These are phyloP conservation scores for Volvox carteri DNA, from an alignment of 163 green algal genomes.

Conservation along the genomic window DNA sequence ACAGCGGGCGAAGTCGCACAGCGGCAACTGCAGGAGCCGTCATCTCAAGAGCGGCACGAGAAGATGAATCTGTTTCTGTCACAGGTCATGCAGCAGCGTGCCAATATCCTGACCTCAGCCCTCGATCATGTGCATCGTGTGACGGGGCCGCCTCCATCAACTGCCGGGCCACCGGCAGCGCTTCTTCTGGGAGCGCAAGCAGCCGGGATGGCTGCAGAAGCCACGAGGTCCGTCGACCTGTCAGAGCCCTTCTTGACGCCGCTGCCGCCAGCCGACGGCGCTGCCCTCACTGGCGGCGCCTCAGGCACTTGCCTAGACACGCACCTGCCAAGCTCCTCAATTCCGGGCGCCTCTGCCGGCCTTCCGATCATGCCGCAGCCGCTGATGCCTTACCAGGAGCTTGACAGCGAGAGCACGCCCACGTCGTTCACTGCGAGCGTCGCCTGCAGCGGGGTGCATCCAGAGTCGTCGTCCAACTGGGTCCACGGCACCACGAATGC, in stretches of 20 bases:
- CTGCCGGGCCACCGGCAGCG: background rate
- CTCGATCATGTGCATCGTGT: slow-evolving; percentile 26
- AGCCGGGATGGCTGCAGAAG: background rate
- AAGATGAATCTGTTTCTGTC: background rate
- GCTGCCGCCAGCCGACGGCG: background rate
- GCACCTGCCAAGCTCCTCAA: background rate
- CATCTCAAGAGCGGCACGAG: background rate
- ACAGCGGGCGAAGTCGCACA: background rate
- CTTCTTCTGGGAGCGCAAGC: background rate
- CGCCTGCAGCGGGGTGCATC: background rate
- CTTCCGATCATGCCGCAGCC: slow-evolving; percentile 35
- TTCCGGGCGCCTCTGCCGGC: background rate
- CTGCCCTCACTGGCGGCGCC: background rate
- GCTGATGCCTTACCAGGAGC: slow-evolving; percentile 51
- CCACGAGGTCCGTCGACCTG: background rate
- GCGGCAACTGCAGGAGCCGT: background rate
- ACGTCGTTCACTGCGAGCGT: slow-evolving; percentile 38
- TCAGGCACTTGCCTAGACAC: background rate
- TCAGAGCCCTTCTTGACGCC: slow-evolving; percentile 1
- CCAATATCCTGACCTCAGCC: slow-evolving; percentile 11
- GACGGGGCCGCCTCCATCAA: background rate
- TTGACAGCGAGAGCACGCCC: slow-evolving; percentile 7
- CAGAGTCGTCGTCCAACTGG: background rate
- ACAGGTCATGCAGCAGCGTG: slow-evolving; percentile 37
- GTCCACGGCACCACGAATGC: background rate